These are phyloP conservation scores for Cyberlindnera amylophila DNA, from an alignment of 805 yeast genomes.

Conservation along the genomic window DNA sequence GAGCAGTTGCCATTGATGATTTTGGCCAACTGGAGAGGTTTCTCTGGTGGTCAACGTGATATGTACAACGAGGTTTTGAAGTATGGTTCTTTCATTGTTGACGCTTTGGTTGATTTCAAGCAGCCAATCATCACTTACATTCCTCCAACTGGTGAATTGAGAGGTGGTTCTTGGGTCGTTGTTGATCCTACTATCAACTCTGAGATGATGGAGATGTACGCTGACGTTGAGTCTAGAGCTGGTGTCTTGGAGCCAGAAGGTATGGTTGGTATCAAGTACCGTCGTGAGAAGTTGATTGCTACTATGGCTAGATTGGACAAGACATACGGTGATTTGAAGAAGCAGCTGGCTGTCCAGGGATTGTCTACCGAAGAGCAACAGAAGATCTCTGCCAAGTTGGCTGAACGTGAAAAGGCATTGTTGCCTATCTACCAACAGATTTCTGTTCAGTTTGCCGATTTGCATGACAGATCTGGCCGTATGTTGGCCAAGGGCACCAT, in stretches of 20 bases:
- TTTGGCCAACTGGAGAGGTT: constrained; percentile 99
- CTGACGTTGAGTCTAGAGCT: constrained; percentile 91
- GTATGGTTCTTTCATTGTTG: constrained; percentile 95
- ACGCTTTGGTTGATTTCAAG: constrained; percentile 90
- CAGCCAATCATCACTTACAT: constrained; percentile 97
- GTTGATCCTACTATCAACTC: constrained; percentile 97
- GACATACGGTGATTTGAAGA: constrained; percentile 64
- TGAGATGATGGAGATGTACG: constrained; percentile 99
- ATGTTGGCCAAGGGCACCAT: constrained; percentile 95
- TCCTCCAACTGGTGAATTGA: constrained; percentile 96
- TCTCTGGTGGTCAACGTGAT: constrained; percentile 99
- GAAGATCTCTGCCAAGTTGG: constrained; percentile 58
- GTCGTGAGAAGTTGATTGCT: constrained; percentile 85
- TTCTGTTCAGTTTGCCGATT: constrained; percentile 93
- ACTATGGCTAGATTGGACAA: constrained; percentile 90
- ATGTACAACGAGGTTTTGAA: constrained; percentile 98
- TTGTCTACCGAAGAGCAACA: constrained; percentile 64
- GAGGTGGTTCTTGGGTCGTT: constrained; percentile 99
- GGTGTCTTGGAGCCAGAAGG: constrained; percentile 99
- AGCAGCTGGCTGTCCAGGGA: constrained; percentile 48
- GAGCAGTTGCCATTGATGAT: constrained; percentile 97
- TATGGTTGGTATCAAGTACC: constrained; percentile 97
- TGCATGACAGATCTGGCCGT: constrained; percentile 96
- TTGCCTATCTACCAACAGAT: constrained; percentile 89
- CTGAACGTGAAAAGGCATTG: constrained; percentile 73